Evolutionary conservation across 1,139 yeast species (phyloP), one percentile per base, ranked within the genome.

Genomic region (Scheffersomyces parashehatae): DNA sequence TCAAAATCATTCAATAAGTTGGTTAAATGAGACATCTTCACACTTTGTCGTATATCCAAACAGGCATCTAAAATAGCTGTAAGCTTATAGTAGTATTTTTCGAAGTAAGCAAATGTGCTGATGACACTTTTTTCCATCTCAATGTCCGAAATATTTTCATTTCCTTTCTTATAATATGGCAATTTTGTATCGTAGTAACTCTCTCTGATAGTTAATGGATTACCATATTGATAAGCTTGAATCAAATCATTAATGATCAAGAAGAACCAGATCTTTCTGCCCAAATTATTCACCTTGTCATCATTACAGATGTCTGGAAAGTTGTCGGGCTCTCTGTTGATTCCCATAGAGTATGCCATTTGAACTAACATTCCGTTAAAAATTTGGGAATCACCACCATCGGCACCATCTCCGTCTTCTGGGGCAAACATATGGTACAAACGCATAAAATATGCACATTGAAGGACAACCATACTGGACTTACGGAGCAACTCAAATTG

Each of bases 361-460:
- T 74, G 72, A 8, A 66, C 54, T 15, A 78, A 47, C 33, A 73
- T 46, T 0, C 76, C 75, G 36, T 61, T 67, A 49, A 63, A 61
- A 1, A 68, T 62, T 38, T 62, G 64, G 0, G 77, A 65, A 48
- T 75, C 81, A 0, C 72, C 73, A 6, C 77, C 75, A 49, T 73
- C 77, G 1, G 72, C 66, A 5, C 70, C 75, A 47, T 72, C 75
- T 4, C 82, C 81, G 52, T 77, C 82, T 53, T 78, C 82, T 2
- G 82, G 82, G 0, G 82, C 70, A 50, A 64, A 59, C 12, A 58
- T 53, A 38, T 70, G 70, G 53, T 77, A 78, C 14, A 65, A 47
- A 40, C 76, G 62, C 41, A 67, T 51, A 41, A 65, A 57, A 11
- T 71, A 53, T 0, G 75, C 67, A 40, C 80, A 73, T 52, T 81